Conservation (phyloP, 1,139 yeast genomes). For the Suhomyces choctaworum region DNA sequence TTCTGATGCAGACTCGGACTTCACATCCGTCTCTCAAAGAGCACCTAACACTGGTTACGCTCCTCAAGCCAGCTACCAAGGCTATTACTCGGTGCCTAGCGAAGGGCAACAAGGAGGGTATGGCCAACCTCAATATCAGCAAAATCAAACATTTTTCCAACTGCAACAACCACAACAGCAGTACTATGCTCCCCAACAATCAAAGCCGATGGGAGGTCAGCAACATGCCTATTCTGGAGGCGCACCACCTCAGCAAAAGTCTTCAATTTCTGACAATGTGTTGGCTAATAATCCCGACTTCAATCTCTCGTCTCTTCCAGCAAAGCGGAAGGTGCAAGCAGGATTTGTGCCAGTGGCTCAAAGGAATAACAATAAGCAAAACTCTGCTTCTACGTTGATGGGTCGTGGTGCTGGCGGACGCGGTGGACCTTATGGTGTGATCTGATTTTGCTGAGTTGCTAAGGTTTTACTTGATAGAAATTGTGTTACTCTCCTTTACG, state of each 20-base stretch:
- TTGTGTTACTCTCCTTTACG: constrained; percentile 1
- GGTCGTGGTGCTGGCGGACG: constrained; percentile 15
- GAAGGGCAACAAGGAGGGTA: constrained; percentile 9
- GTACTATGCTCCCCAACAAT: constrained; percentile 8
- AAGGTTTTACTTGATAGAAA: constrained; percentile 2
- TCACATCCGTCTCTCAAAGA: constrained; percentile 79
- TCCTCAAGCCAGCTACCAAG: constrained; percentile 9
- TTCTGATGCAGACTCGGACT: constrained; percentile 52
- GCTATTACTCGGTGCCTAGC: constrained; percentile 17
- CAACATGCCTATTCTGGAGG: constrained; percentile 12
- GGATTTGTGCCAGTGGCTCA: constrained; percentile 17
- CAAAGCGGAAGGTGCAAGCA: constrained; percentile 13
- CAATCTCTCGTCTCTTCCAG: constrained; percentile 9
- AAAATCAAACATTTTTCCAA: constrained; percentile 15
- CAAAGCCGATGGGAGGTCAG: constrained; percentile 11
- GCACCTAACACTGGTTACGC: constrained; percentile 64
- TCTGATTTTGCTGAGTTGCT: constrained; percentile 1
- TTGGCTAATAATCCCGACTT: constrained; percentile 57
- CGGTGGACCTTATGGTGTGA: constrained; percentile 15
- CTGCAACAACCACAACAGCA: constrained; percentile 11
- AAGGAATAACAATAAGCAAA: constrained; percentile 12
- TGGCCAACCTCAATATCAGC: constrained; percentile 8
- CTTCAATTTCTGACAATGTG: constrained; percentile 49
- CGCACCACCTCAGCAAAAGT: constrained; percentile 15
- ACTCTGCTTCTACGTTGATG: constrained; percentile 19